Evolutionary conservation across 441 rosid species (phyloP), one percentile per base, ranked within the genome.

Genomic region (Eutrema salsugineum): DNA sequence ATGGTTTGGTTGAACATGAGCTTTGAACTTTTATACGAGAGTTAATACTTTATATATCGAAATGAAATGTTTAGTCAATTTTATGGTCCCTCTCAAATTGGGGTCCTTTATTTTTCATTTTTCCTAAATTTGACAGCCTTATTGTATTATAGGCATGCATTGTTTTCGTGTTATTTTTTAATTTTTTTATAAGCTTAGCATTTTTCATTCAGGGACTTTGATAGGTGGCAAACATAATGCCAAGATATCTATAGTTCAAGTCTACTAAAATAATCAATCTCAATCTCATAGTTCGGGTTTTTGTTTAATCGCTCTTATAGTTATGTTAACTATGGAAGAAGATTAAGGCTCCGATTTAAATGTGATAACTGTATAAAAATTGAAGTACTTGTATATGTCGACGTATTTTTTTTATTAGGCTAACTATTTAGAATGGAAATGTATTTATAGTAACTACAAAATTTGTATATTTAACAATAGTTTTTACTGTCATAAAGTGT

Each of bases 1-100:
- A 47, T 70, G 40, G 71, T 63, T 63, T 70, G 76, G 71, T 76
- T 70, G 76, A 71, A 71, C 80, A 70, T 71, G 80, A 63, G 75
- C 36, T 75, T 65, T 30, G 46, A 65, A 30, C 61, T 30, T 46
- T 43, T 54, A 63, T 53, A 19, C 4, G 43, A 46, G 10, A 30
- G 48, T 24, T 64, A 14, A 28, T 66, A 47, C 36, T 55, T 72
- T 55, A 24, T 49, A 38, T 60, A 39, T 27, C 7, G 19, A 44
- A 38, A 38, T 39, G 57, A 63, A 56, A 48, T 70, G 44, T 49
- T 69, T 55, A 20, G 67, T 40, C 71, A 63, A 76, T 69, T 43
- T 40, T 76, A 59, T 57, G 61, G 79, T 50, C 76, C 71, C 62
- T 48, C 39, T 70, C 67, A 48, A 39, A 36, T n/a, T 32, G 24